These are phyloP conservation scores for Xanthoconium separans DNA, from an alignment of 1,284 basidiomycete species.

Conservation along the genomic window DNA sequence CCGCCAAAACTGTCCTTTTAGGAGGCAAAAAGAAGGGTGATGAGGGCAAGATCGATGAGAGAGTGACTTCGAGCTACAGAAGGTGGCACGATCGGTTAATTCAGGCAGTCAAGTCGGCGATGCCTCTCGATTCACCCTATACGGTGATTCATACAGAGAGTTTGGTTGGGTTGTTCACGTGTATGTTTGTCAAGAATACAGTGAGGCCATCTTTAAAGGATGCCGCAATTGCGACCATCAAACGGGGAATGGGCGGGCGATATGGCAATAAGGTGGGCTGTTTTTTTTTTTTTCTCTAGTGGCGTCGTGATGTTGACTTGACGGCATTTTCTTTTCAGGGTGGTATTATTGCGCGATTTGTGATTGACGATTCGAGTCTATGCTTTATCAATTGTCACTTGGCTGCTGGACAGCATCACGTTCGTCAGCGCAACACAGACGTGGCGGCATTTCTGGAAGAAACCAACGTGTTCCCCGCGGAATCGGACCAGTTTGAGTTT, in stretches of 20 bases:
- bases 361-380: conserved; percentile 88
- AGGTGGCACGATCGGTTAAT: conserved; percentile 86
- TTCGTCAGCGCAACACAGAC: conserved; percentile 84
- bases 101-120: conserved; percentile 66
- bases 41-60: conserved; percentile 70
- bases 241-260: conserved; percentile 87
- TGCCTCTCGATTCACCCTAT: conserved; percentile 71
- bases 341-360: conserved; percentile 86
- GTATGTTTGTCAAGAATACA: conserved; percentile 78
- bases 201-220: conserved; percentile 65
- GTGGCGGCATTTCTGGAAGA: conserved; percentile 84
- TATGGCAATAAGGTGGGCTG: conserved; percentile 90
- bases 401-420: conserved; percentile 87
- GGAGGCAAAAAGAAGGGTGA: conserved; percentile 65
- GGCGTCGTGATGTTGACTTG: not conserved
- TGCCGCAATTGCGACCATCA: conserved; percentile 76
- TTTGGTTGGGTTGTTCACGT: conserved; percentile 88
- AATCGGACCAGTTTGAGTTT: conserved; percentile 59
- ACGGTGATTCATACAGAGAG: conserved; percentile 83
- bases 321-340: conserved; percentile 50
- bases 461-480: conserved; percentile 62
- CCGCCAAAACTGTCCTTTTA: conserved; percentile 85
- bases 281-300: not conserved
- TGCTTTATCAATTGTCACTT: conserved; percentile 97
- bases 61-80: conserved; percentile 82